phyloP scores from a whole-genome alignment of 1,284 basidiomycete genomes.

The Amylostereum areolatum region DNA sequence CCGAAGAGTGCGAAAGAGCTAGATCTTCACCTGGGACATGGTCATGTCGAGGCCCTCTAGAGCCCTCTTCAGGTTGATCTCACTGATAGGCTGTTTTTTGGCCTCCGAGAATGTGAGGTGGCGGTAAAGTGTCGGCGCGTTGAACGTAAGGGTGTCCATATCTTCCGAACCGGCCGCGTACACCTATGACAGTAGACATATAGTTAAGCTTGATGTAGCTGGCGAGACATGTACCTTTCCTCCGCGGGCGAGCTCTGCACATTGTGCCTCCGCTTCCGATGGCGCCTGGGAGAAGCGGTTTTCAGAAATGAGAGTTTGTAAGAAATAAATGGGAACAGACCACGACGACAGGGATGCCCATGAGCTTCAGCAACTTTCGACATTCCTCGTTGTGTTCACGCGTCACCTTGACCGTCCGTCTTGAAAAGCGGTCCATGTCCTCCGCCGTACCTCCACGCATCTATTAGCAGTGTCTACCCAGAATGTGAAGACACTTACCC shows the following conservation, averaged over 20 bases:
- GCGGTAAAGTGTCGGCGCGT: constrained; percentile 85
- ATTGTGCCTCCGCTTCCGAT: constrained; percentile 98
- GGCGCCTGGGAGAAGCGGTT: constrained; percentile 71
- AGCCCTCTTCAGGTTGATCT: constrained; percentile 81
- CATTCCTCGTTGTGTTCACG: constrained; percentile 97
- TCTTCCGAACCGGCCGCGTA: constrained; percentile 98
- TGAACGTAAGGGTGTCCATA: constrained; percentile 99
- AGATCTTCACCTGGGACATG: constrained; percentile 72
- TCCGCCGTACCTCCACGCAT: constrained; percentile 65
- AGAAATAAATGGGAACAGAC: constrained; percentile 35
- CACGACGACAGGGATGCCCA: constrained; percentile 95
- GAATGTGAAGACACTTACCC: constrained; percentile 32
- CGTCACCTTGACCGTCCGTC: constrained; percentile 93
- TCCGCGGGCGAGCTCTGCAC: constrained; percentile 92
- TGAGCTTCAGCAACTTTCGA: constrained; percentile 79
- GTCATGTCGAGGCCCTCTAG: constrained; percentile 87
- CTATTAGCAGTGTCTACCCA: constrained; percentile 1
- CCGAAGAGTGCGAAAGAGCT: not conserved
- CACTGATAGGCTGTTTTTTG: constrained; percentile 96
- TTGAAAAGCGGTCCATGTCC: constrained; percentile 86
- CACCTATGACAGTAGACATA: constrained; percentile 53
- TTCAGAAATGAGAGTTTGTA: not conserved
- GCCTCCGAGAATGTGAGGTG: constrained; percentile 99
- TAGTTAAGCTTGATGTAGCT: no score
- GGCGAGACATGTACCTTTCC: constrained; percentile 60